Evolutionary conservation across 768 basidiomycete genomes (phyloP).

Genomic region (Dioszegia aurantiaca): DNA sequence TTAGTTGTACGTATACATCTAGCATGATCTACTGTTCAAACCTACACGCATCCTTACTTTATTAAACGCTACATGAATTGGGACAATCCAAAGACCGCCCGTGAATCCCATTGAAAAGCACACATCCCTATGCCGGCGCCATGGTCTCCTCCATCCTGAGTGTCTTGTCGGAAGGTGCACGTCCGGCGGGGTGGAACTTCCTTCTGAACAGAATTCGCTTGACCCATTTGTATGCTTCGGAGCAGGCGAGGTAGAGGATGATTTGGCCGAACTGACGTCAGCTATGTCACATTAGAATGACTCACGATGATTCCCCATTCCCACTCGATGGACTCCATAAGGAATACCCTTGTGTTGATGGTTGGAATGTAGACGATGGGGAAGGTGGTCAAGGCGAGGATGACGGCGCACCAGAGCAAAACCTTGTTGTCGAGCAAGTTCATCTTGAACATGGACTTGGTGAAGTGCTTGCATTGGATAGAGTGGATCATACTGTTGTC

Average conservation of each 20-base stretch:
- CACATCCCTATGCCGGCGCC: not conserved
- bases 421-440: constrained; percentile 53
- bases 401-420: constrained; percentile 48
- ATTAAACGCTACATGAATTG: not conserved
- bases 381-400: constrained; percentile 47
- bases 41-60: no score
- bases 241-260: constrained; percentile 39
- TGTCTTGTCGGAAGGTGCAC: constrained; percentile 33
- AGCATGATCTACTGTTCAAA: no score
- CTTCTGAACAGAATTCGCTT: constrained; percentile 29
- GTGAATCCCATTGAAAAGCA: not conserved
- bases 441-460: constrained; percentile 47
- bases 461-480: constrained; percentile 52
- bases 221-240: constrained; percentile 45
- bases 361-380: constrained; percentile 54
- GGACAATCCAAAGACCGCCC: not conserved
- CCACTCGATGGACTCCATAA: constrained; percentile 50
- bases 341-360: constrained; percentile 52
- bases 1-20: no score
- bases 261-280: constrained; percentile 39
- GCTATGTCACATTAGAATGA: not conserved
- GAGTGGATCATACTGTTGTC: constrained; percentile 41
- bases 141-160: constrained; percentile 37
- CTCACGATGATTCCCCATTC: constrained; percentile 53
- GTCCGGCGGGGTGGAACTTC: constrained; percentile 10